phyloP scores from a whole-genome alignment of 176 grass and related monocot species.

The Raddia distichophylla region DNA sequence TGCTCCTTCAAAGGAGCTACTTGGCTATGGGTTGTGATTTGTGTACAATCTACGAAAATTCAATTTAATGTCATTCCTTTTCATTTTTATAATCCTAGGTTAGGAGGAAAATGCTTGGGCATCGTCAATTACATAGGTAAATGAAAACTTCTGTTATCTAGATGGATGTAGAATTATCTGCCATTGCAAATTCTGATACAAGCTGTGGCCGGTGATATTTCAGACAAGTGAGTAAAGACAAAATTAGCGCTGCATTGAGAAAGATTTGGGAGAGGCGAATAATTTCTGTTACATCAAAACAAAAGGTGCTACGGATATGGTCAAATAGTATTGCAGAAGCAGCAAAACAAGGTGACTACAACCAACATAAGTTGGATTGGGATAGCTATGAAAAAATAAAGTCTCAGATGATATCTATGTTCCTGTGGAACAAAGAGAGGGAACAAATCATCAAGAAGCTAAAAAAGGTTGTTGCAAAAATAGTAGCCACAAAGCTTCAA shows the following conservation, averaged over 20 bases:
- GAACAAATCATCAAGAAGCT: constrained; percentile 45
- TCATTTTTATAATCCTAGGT: constrained; percentile 55
- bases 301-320: constrained; percentile 55
- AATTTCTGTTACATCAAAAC: constrained; percentile 44
- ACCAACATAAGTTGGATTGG: constrained; percentile 70
- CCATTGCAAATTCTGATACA: constrained; percentile 14
- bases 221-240: constrained; percentile 67
- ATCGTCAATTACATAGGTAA: constrained; percentile 68
- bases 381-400: constrained; percentile 74
- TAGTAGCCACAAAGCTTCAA: constrained; percentile 32
- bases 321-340: constrained; percentile 66
- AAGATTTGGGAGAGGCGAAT: constrained; percentile 62
- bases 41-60: constrained; percentile 9
- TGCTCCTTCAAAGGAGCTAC: constrained; percentile 2
- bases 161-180: neutral
- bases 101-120: constrained; percentile 78
- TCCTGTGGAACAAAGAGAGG: constrained; percentile 48
- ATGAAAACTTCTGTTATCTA: constrained; percentile 21
- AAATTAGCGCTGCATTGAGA: constrained; percentile 68
- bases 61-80: neutral
- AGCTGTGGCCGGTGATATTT: constrained; percentile 26
- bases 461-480: constrained; percentile 37
- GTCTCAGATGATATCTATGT: constrained; percentile 48
- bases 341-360: constrained; percentile 54
- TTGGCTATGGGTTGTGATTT: constrained; percentile 22